Evolutionary conservation across 352 stramenopile genomes (phyloP).

Genomic region (Blastocystis sp.): DNA sequence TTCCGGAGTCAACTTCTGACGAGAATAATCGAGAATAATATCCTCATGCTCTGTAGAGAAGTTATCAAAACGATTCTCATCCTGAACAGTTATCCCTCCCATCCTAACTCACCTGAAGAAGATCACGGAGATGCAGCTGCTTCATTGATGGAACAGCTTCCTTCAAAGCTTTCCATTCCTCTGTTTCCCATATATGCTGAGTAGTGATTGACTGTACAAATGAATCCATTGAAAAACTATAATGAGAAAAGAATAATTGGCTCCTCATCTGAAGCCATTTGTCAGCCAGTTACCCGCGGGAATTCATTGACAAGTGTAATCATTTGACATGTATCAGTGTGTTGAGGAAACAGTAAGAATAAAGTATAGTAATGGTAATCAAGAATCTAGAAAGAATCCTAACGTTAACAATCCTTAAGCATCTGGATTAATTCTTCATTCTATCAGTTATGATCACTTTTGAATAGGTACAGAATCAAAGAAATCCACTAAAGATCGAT

Average conservation of each 20-base stretch:
- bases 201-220: slow-evolving; percentile 41
- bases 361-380: neutral
- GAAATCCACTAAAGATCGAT: slow-evolving; percentile 6
- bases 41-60: slow-evolving; percentile 63
- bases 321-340: neutral
- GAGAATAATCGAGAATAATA: slow-evolving; percentile 79
- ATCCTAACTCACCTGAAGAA: slow-evolving; percentile 23
- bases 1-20: slow-evolving; percentile 76
- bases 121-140: slow-evolving; percentile 44
- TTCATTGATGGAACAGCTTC: slow-evolving; percentile 1
- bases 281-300: neutral
- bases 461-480: neutral
- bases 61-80: slow-evolving; percentile 55
- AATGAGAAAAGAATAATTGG: neutral
- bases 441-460: neutral
- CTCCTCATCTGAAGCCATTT: neutral
- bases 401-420: neutral
- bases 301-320: neutral
- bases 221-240: slow-evolving; percentile 33
- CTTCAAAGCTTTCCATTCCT: slow-evolving; percentile 62
- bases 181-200: slow-evolving; percentile 61
- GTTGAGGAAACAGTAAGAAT: neutral
- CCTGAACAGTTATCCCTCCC: slow-evolving; percentile 8
- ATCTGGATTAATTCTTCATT: slow-evolving; percentile 42
- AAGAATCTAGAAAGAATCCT: too few species aligned